Conservation (phyloP, 306 rosid genomes). For the Quillaja saponaria region DNA sequence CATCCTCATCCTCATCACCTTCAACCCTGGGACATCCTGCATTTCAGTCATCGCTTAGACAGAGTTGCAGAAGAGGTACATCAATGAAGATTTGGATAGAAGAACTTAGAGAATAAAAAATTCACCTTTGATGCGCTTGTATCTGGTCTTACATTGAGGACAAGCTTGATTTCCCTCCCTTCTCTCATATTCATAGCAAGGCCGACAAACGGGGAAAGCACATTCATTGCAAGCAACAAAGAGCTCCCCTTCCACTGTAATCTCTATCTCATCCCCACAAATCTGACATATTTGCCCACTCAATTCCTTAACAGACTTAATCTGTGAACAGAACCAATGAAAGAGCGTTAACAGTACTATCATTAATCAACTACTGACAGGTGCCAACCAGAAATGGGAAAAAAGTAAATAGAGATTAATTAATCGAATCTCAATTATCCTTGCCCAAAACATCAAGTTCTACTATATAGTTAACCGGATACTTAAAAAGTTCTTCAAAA, state of each 20-base stretch:
- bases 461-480: too few relatives aligned
- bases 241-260: conserved; percentile 80
- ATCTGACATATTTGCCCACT: conserved; percentile 87
- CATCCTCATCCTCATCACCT: conserved; percentile 97
- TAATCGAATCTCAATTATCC: too few relatives aligned
- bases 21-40: conserved; percentile 93
- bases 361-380: conserved; percentile 2
- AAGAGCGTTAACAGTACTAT: conserved; percentile 2
- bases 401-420: too few relatives aligned
- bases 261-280: conserved; percentile 78
- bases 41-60: conserved; percentile 27
- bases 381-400: too few relatives aligned
- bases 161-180: conserved; percentile 87
- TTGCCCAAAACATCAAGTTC: too few relatives aligned
- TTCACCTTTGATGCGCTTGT: conserved; percentile 85
- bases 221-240: conserved; percentile 96
- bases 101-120: conserved; percentile 3
- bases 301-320: conserved; percentile 71
- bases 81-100: conserved; percentile 12
- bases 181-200: conserved; percentile 85
- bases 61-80: neutral
- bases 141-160: conserved; percentile 92
- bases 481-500: too few relatives aligned
- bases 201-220: conserved; percentile 90
- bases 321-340: conserved; percentile 46